Conservation (phyloP, 305 asterid genomes). For the Rubia peregrina region DNA sequence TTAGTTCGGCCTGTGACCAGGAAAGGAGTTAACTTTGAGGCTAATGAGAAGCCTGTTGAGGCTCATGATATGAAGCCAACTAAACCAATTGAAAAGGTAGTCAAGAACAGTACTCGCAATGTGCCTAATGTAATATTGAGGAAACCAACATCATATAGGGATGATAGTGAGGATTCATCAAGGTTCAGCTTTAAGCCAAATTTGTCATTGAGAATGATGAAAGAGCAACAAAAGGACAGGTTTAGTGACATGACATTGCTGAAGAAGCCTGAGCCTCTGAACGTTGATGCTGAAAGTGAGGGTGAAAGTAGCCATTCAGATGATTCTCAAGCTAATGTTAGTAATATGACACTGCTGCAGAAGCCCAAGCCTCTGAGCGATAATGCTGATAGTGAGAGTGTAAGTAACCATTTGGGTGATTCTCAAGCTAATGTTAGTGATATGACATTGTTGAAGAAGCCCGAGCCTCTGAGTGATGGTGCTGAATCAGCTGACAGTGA, state of each 20-base stretch:
- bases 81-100: constrained; percentile 24
- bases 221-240: constrained; percentile 48
- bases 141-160: constrained; percentile 49
- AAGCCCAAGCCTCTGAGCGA: constrained; percentile 47
- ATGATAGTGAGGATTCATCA: constrained; percentile 36
- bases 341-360: constrained; percentile 66
- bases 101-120: constrained; percentile 37
- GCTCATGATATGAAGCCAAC: constrained; percentile 24
- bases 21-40: constrained; percentile 54
- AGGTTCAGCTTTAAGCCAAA: constrained; percentile 62
- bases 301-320: constrained; percentile 25
- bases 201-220: constrained; percentile 54
- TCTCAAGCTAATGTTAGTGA: too few species aligned
- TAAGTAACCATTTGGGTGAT: too few species aligned
- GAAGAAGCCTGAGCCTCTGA: constrained; percentile 63
- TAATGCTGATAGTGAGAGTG: too few species aligned
- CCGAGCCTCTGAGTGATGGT: background rate
- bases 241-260: constrained; percentile 68
- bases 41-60: constrained; percentile 32
- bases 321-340: constrained; percentile 21
- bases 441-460: too few species aligned
- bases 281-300: constrained; percentile 19
- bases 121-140: constrained; percentile 78
- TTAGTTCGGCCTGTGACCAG: constrained; percentile 72
- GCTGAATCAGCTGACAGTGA: background rate